Evolutionary conservation across 495 filamentous ascomycete species (phyloP), one percentile per base, ranked within the genome.

Genomic region (Penicillium soppii): DNA sequence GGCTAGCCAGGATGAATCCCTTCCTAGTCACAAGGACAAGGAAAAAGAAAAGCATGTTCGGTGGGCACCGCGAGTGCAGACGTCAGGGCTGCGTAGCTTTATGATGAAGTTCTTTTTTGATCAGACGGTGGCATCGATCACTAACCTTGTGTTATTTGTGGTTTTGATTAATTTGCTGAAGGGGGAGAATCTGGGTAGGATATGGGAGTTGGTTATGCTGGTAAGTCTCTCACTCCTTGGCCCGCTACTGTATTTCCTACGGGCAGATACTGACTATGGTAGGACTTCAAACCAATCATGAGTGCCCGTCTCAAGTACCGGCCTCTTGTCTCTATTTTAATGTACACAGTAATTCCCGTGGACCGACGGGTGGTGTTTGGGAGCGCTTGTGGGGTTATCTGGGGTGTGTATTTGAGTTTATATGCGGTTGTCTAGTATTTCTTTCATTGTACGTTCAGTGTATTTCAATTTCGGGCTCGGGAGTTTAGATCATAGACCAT

Each of bases 331-430:
- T 88, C 86, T 43, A 39, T 88, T 19, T 58, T 94, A 17, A 89
- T 91, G 67, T 97, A 89, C 66, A 82, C 85, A 0, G 77, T 95
- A 38, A 75, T 98, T 19, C 90, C 85, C 5, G 82, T 94, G 12
- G 81, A 94, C 58, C 76, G 77, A 27, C 74, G 92, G 53, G 84
- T 88, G 38, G 72, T 97, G 22, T 82, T 92, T 67, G 91, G 87
- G 0, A 85, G 85, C 63, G 66, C 89, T 44, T 88, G 91, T 22
- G 91, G 92, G 2, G 61, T 98, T 37, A 83, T 76, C 19, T 98
- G 94, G 94, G 88, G 89, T 1, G 68, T 95, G 41, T 97, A 91
- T 72, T 73, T 97, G 66, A 92, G 90, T 61, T 66, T 94, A 56
- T 69, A 84, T 55, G 77, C 83, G 3, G 71, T 52, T 40, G 72